phyloP scores from a whole-genome alignment of 1,284 basidiomycete genomes.

The Lentinus polychrous region DNA sequence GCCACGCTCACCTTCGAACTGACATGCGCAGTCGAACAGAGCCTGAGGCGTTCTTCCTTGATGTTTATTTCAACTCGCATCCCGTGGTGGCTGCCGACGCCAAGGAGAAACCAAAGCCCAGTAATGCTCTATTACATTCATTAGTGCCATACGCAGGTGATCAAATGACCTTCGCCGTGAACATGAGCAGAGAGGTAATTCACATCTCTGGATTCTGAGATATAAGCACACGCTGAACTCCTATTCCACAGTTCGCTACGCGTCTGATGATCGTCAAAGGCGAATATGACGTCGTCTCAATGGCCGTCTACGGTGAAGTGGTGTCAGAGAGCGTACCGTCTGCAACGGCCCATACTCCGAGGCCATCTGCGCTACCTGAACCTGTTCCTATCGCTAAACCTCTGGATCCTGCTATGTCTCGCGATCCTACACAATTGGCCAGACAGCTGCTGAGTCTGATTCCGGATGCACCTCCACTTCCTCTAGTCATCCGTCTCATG shows the following conservation, averaged over 20 bases:
- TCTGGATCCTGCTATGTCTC: constrained; percentile 53
- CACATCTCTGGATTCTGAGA: background rate
- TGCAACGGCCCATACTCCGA: constrained; percentile 27
- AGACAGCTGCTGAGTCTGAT: constrained; percentile 52
- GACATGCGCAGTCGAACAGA: constrained; percentile 47
- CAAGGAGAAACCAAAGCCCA: constrained; percentile 49
- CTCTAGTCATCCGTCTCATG: constrained; percentile 59
- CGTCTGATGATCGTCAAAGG: constrained; percentile 76
- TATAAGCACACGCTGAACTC: background rate
- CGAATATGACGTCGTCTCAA: constrained; percentile 54
- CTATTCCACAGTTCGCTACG: constrained; percentile 56
- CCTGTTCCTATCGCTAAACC: constrained; percentile 36
- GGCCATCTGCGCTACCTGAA: constrained; percentile 30
- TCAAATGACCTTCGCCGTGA: constrained; percentile 56
- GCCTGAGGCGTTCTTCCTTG: constrained; percentile 63
- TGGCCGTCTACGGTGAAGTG: constrained; percentile 62
- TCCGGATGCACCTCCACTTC: constrained; percentile 51
- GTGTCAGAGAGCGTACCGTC: constrained; percentile 28
- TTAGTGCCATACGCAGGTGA: constrained; percentile 66
- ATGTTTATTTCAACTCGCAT: constrained; percentile 67
- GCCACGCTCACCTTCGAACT: constrained; percentile 6
- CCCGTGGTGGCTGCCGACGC: constrained; percentile 37
- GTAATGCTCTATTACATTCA: constrained; percentile 69
- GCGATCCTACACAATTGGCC: constrained; percentile 56
- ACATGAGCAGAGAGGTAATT: constrained; percentile 61